Evolutionary conservation across 306 rosid genomes (phyloP), one percentile per base, ranked within the genome.

Genomic region (Quillaja saponaria): DNA sequence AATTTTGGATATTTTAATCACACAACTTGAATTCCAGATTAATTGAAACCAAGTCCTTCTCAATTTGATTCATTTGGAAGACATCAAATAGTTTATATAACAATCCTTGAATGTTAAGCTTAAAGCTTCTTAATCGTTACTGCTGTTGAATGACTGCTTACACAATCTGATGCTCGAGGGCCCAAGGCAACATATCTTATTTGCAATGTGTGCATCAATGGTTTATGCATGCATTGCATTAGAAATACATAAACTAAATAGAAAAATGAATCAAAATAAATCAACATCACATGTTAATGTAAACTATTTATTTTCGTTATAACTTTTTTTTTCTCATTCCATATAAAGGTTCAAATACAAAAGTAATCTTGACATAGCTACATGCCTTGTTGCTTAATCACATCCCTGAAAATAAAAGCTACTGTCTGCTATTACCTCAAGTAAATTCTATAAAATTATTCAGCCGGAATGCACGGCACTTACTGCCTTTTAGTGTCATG

Each of bases 311-410:
- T 55, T 8, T 25, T 44, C n/a, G n/a, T n/a, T n/a, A n/a, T n/a
- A 47, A 20, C 49, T 57, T 9, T 10, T 45, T 31, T 18, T 55
- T 8, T 25, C 34, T 7, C 17, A 54, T 34, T 69, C 21, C 46
- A 61, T 12, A 63, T 20, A 11, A 64, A 38, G 49, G 56, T 41
- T 77, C 53, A 58, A 44, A 45, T 68, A 67, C 76, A 83, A 53
- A 44, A 57, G 40, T 47, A 49, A 68, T 62, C 6, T 38, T 61
- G 40, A 49, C 68, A 59, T 38, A 75, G 76, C 66, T 55, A 58
- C 66, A 82, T 56, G 49, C 20, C 64, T 59, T 54, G 77, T 59
- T 61, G 73, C 71, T 49, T 59, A 45, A 58, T 61, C 39, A 68
- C 74, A 25, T 2, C 31, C 7, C 63, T 48, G 10, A 44, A 41